phyloP scores from a whole-genome alignment of 768 basidiomycete species.

The Leccinum olivaceopallidum region DNA sequence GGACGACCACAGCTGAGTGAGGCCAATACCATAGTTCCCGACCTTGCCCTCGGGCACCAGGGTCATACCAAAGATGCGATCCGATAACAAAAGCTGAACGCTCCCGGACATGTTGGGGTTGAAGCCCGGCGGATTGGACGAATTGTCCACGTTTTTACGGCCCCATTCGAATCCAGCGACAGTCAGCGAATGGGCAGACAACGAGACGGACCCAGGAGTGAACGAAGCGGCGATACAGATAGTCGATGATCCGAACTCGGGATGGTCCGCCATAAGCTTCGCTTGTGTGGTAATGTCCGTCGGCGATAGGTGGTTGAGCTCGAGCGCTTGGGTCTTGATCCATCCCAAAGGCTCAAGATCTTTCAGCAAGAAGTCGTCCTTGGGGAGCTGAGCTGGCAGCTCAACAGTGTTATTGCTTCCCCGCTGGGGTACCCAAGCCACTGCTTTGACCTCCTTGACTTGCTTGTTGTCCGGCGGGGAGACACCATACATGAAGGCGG shows the following conservation, averaged over 20 bases:
- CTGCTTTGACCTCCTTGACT: slow-evolving; percentile 86
- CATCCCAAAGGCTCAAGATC: slow-evolving; percentile 95
- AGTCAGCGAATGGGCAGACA: slow-evolving; percentile 89
- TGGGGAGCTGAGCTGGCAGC: slow-evolving; percentile 84
- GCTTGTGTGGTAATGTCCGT: slow-evolving; percentile 93
- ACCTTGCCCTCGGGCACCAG: slow-evolving; percentile 91
- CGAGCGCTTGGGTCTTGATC: slow-evolving; percentile 95
- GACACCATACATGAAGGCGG: slow-evolving; percentile 89
- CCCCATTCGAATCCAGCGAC: slow-evolving; percentile 98
- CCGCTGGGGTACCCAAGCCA: slow-evolving; percentile 92
- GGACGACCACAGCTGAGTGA: slow-evolving; percentile 90
- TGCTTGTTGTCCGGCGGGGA: slow-evolving; percentile 57
- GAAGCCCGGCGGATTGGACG: slow-evolving; percentile 86
- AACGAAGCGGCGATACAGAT: slow-evolving; percentile 95
- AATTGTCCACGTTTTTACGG: slow-evolving; percentile 86
- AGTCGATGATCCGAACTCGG: slow-evolving; percentile 91
- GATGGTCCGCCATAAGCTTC: slow-evolving; percentile 95
- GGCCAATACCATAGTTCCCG: slow-evolving; percentile 96
- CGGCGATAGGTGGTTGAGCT: slow-evolving; percentile 90
- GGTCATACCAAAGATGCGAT: slow-evolving; percentile 95
- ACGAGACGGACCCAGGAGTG: slow-evolving; percentile 95
- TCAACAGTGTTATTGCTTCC: slow-evolving; percentile 96
- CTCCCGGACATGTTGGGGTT: slow-evolving; percentile 99
- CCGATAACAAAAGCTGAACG: slow-evolving; percentile 89
- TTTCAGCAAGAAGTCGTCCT: slow-evolving; percentile 92